Base-by-base conservation (phyloP, 495 filamentous ascomycete species). In the Xylaria venustula region DNA sequence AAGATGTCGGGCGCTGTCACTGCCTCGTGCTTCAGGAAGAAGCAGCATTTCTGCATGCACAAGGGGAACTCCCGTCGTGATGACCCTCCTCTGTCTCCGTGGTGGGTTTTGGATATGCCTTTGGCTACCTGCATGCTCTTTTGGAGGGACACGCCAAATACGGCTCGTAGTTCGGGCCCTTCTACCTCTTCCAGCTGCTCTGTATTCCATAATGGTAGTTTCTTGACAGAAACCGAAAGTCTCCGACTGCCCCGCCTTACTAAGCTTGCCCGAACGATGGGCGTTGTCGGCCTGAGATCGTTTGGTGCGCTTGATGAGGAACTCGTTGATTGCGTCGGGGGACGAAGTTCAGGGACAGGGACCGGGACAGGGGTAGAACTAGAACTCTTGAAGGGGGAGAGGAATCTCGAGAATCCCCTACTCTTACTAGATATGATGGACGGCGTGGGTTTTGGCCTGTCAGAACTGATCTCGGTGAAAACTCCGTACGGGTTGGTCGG, bases 21-120 rank as follows among this genome's bases (percentile, higher is more conserved):
- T 7, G 65, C 70, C 52, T 71, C 63, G 36, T 77, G 71, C 34
- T 72, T 72, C 51, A 80, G 61, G 65, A 74, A 75, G 57, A 73
- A 73, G 37, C 71, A 73, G 50, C 77, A 80, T 11, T 76, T 75
- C 12, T 78, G 72, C 54, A 80, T 69, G 58, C 73, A 76, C 2
- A 78, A 62, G 6, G 77, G 77, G 61, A 78, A 80, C 17, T 74
- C 69, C 36, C 71, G 68, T 17, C 68, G 66, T 28, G 75, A 76
- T 5, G 74, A 70, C 32, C 47, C 41, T 4, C 70, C 71, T 25
- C 69, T 63, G 19, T 67, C 66, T 1, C 65, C 45, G 64, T 79
- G 77, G 32, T 68, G 68, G 0, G 75, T 71, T 30, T 68, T 66
- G n/a, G 73, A 74, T 3, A 69, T 60, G 3, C 76, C 75, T 34